Percentiles rank a stretch among this genome's conserved stretches.
These are phyloP conservation scores for Trichoderma sp. DNA, from an alignment of 2,329 filamentous ascomycete genomes.

Conservation along the genomic window DNA sequence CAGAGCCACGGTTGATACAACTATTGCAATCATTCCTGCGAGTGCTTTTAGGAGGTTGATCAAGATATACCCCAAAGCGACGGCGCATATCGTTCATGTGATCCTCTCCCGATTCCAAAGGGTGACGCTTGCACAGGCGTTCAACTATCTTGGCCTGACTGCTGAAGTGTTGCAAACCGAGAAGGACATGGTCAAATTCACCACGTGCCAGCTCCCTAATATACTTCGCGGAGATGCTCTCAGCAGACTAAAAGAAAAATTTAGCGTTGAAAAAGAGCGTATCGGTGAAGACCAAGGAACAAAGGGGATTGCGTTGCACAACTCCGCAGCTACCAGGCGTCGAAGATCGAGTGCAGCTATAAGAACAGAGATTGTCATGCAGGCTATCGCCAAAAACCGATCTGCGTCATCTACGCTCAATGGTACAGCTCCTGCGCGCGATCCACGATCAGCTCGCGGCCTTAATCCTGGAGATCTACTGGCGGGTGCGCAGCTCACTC, in stretches of 20 bases:
- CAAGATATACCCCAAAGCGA: constrained; percentile 92
- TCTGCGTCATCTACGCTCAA: constrained; percentile 50
- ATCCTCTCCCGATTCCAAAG: constrained; percentile 92
- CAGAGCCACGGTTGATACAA: constrained; percentile 94
- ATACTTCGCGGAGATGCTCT: constrained; percentile 83
- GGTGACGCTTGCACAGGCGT: constrained; percentile 91
- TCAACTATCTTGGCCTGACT: constrained; percentile 90
- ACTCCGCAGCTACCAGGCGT: constrained; percentile 66
- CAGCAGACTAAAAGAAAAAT: constrained; percentile 88
- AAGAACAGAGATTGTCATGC: constrained; percentile 77
- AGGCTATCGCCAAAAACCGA: constrained; percentile 61
- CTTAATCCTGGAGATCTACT: constrained; percentile 78
- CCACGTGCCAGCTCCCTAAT: constrained; percentile 87
- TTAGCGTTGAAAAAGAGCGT: constrained; percentile 80
- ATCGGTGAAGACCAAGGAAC: constrained; percentile 75
- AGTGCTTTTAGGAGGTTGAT: constrained; percentile 93
- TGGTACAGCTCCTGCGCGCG: constrained; percentile 47
- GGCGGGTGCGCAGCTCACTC: constrained; percentile 73
- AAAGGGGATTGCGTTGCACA: constrained; percentile 95
- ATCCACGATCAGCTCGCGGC: constrained; percentile 50
- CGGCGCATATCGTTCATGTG: constrained; percentile 95
- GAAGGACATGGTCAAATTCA: constrained; percentile 91
- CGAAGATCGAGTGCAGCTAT: constrained; percentile 74
- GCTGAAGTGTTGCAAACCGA: constrained; percentile 92
- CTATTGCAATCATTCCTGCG: constrained; percentile 96